These are phyloP conservation scores for Hygrocybe coccinea DNA, from an alignment of 768 basidiomycete genomes.

Conservation along the genomic window DNA sequence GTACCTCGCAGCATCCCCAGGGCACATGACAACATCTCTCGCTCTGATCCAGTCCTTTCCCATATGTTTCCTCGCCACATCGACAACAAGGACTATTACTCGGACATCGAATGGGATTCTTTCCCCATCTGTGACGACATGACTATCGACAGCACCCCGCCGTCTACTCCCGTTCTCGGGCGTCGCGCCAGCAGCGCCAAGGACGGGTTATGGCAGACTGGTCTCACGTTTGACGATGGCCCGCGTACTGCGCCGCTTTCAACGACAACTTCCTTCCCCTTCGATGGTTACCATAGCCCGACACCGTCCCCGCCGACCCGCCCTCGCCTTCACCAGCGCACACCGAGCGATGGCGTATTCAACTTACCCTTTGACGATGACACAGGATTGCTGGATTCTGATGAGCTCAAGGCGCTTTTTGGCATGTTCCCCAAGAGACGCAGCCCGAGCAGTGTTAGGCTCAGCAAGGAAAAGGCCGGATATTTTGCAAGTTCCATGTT, in stretches of 20 bases:
- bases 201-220: conserved; percentile 11
- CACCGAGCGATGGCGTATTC: conserved; percentile 73
- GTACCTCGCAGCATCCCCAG: conserved; percentile 33
- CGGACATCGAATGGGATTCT: conserved; percentile 24
- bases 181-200: conserved; percentile 19
- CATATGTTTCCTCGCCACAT: conserved; percentile 28
- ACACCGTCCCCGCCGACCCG: conserved; percentile 5
- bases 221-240: conserved; percentile 31
- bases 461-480: conserved; percentile 21
- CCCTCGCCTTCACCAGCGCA: conserved; percentile 42
- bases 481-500: conserved; percentile 79
- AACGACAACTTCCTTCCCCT: conserved; percentile 35
- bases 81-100: conserved; percentile 30
- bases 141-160: conserved; percentile 44
- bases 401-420: conserved; percentile 7
- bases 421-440: conserved; percentile 4
- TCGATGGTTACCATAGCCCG: conserved; percentile 24
- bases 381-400: conserved; percentile 28
- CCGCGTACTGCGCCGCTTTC: conserved; percentile 52
- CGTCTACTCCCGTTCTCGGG: conserved; percentile 53
- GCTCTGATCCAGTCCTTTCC: conserved; percentile 49
- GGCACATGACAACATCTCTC: conserved; percentile 31
- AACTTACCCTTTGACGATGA: conserved; percentile 72
- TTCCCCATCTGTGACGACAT: conserved; percentile 76
- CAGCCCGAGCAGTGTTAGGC: neutral